phyloP scores from a whole-genome alignment of 345 rosid species.

The Cardamine resedifolia region DNA sequence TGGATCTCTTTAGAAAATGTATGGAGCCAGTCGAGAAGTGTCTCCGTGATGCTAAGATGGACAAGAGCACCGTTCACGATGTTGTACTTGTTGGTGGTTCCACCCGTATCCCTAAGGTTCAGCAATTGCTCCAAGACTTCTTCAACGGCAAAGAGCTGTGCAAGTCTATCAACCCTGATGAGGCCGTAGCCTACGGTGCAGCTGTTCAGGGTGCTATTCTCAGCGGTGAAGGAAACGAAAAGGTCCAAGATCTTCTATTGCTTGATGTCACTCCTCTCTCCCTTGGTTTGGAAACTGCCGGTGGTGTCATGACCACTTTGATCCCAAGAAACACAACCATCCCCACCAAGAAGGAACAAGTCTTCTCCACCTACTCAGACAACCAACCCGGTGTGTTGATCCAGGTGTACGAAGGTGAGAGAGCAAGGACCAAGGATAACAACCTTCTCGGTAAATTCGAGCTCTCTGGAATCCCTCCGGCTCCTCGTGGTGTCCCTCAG shows the following conservation, averaged over 20 bases:
- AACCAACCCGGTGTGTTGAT: conserved; percentile 82
- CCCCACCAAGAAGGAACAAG: conserved; percentile 73
- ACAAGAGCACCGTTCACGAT: conserved; percentile 66
- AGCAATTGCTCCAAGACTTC: conserved; percentile 70
- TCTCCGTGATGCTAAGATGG: conserved; percentile 74
- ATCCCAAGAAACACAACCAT: conserved; percentile 77
- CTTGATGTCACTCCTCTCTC: conserved; percentile 77
- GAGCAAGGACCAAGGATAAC: conserved; percentile 79
- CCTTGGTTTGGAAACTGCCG: conserved; percentile 73
- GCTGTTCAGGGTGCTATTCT: conserved; percentile 86
- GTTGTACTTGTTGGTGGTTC: conserved; percentile 79
- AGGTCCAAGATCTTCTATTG: conserved; percentile 78
- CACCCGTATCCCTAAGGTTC: conserved; percentile 80
- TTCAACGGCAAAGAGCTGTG: conserved; percentile 84
- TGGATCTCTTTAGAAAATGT: conserved; percentile 71
- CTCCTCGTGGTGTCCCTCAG: conserved; percentile 81
- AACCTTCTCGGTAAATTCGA: conserved; percentile 78
- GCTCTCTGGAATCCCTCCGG: conserved; percentile 77
- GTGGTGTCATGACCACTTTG: conserved; percentile 81
- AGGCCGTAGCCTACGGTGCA: conserved; percentile 88
- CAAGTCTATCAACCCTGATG: conserved; percentile 80
- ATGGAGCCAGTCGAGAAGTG: conserved; percentile 77
- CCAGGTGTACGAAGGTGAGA: conserved; percentile 78
- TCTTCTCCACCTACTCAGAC: conserved; percentile 73
- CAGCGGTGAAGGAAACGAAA: conserved; percentile 79